These are phyloP conservation scores for Xylaria telfairii DNA, from an alignment of 495 filamentous ascomycete species.

Conservation along the genomic window DNA sequence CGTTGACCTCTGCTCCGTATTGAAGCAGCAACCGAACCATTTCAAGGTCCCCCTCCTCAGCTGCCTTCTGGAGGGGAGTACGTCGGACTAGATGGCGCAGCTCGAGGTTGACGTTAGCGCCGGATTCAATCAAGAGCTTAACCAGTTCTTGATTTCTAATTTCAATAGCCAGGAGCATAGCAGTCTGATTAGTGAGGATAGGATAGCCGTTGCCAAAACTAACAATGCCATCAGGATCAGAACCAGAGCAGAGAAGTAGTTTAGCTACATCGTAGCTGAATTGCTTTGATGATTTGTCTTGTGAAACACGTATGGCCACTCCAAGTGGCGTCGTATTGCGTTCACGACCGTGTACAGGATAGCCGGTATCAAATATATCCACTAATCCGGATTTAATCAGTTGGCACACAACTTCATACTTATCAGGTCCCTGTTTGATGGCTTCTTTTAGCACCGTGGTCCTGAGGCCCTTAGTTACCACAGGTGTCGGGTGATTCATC, in stretches of 20 bases:
- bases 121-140: neutral
- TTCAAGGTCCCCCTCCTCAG: constrained; percentile 35
- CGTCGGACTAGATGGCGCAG: constrained; percentile 8
- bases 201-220: neutral
- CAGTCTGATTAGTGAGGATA: neutral
- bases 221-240: neutral
- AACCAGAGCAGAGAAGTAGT: neutral
- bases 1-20: constrained; percentile 1
- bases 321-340: neutral
- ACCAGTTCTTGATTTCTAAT: neutral
- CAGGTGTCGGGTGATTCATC: neutral
- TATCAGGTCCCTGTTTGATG: neutral
- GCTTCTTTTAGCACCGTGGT: neutral
- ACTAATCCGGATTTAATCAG: neutral
- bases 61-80: constrained; percentile 42
- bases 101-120: neutral
- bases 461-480: neutral
- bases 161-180: neutral
- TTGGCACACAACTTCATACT: neutral
- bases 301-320: neutral
- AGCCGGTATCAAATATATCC: neutral
- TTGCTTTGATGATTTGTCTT: neutral
- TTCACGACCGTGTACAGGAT: neutral
- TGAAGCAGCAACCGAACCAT: constrained; percentile 29
- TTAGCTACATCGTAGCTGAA: neutral